A percentile compares a stretch with the other conserved stretches of the same genome.
These are phyloP conservation scores for Euphorbia pulcherrima DNA, from an alignment of 345 rosid species.

Conservation along the genomic window DNA sequence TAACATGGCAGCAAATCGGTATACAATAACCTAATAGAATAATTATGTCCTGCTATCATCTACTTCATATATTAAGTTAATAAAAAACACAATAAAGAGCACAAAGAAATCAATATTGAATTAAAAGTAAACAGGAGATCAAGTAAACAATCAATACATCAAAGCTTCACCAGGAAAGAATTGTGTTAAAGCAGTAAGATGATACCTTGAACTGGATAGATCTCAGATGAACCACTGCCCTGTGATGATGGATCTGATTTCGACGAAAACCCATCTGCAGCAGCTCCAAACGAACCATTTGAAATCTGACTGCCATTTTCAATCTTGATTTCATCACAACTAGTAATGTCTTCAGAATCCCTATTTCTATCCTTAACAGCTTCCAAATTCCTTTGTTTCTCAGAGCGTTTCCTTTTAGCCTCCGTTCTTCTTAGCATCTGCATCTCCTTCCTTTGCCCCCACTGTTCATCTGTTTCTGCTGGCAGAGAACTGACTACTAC, in stretches of 20 bases:
- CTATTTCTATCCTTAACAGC: too few species aligned
- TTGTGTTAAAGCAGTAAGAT: not conserved
- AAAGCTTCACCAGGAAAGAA: not conserved
- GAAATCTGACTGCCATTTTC: slow-evolving; percentile 13
- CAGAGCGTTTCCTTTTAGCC: slow-evolving; percentile 73
- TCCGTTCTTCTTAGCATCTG: slow-evolving; percentile 62
- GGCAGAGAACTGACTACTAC: slow-evolving; percentile 57
- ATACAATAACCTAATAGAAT: too few species aligned
- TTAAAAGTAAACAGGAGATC: not conserved
- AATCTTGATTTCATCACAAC: too few species aligned
- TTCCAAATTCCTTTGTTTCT: slow-evolving; percentile 60
- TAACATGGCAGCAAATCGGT: too few species aligned
- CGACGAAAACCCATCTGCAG: slow-evolving; percentile 12
- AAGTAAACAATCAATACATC: too few species aligned
- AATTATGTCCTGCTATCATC: too few species aligned
- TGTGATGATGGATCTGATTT: slow-evolving; percentile 34
- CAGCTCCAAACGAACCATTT: slow-evolving; percentile 10
- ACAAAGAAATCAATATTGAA: not conserved
- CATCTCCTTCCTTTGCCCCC: slow-evolving; percentile 72
- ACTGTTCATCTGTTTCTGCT: slow-evolving; percentile 53
- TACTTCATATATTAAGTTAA: too few species aligned
- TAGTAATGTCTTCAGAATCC: too few species aligned
- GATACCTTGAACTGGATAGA: slow-evolving; percentile 51
- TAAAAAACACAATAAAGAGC: too few species aligned
- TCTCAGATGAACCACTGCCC: slow-evolving; percentile 61